These are phyloP conservation scores for Aspergillus piperis DNA, from an alignment of 2,329 filamentous ascomycete species.

Conservation along the genomic window DNA sequence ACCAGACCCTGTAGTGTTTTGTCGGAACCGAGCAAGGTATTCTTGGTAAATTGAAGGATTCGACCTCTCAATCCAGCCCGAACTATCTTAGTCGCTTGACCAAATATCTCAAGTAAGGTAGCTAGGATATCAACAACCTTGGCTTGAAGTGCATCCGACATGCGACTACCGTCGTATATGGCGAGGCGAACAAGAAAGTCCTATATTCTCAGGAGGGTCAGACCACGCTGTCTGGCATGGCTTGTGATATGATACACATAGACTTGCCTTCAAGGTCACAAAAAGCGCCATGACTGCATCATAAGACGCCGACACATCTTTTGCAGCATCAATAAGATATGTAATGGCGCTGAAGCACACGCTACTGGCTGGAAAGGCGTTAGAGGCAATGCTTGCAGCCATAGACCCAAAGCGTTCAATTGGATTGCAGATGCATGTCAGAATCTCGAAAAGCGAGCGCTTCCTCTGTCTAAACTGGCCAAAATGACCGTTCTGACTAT, in stretches of 20 bases:
- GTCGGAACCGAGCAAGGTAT: neutral
- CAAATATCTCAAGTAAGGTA: neutral
- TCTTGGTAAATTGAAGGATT: neutral
- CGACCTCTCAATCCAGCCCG: neutral
- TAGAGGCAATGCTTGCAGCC: neutral
- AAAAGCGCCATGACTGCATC: neutral
- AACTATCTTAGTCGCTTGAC: neutral
- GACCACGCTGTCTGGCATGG: neutral
- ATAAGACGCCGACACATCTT: neutral
- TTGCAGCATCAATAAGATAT: neutral
- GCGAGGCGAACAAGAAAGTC: neutral
- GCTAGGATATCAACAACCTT: neutral
- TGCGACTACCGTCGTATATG: neutral
- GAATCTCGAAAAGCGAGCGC: neutral
- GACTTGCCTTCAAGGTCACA: neutral
- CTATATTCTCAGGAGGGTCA: neutral
- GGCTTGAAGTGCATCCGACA: neutral
- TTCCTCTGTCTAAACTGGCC: neutral
- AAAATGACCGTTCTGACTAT: neutral
- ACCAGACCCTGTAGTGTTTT: neutral
- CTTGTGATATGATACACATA: neutral
- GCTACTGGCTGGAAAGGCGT: neutral
- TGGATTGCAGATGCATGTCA: neutral
- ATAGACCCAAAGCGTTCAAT: neutral
- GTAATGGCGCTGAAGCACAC: neutral